These are phyloP conservation scores for Cardamine occulta DNA, from an alignment of 345 rosid genomes.

Conservation along the genomic window DNA sequence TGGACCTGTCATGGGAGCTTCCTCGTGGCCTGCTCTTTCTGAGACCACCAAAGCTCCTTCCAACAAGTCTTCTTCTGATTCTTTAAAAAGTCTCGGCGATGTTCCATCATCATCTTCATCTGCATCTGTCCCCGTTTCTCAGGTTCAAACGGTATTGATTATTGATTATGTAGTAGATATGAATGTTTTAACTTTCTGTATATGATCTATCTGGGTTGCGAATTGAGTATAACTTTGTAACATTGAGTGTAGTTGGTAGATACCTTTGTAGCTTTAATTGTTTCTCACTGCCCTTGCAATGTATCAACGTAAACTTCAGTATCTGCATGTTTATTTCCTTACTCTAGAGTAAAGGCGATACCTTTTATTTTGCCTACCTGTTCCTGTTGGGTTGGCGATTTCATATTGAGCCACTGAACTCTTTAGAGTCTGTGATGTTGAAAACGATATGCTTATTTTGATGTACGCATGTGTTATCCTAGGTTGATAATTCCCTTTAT, in stretches of 20 bases:
- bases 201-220: not conserved
- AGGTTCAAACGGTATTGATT: slow-evolving; percentile 19
- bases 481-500: not conserved
- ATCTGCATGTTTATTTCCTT: slow-evolving; percentile 15
- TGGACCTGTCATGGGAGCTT: slow-evolving; percentile 56
- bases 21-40: slow-evolving; percentile 45
- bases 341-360: not conserved
- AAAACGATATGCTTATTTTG: not conserved
- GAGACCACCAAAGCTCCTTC: slow-evolving; percentile 62
- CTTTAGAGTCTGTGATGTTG: not conserved
- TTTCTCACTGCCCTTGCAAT: slow-evolving; percentile 23
- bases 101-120: slow-evolving; percentile 13
- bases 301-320: not conserved
- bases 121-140: slow-evolving; percentile 29
- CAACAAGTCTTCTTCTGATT: slow-evolving; percentile 45
- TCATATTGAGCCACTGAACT: slow-evolving; percentile 12
- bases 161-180: not conserved
- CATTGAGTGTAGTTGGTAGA: slow-evolving; percentile 7
- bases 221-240: not conserved
- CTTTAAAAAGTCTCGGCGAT: slow-evolving; percentile 42
- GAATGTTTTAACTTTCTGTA: not conserved
- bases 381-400: slow-evolving; percentile 6
- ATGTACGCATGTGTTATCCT: not conserved
- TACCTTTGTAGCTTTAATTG: not conserved
- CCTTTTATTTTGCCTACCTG: not conserved